Conservation (phyloP, 176 grass and related monocot genomes). For the Triticum turgidum region DNA sequence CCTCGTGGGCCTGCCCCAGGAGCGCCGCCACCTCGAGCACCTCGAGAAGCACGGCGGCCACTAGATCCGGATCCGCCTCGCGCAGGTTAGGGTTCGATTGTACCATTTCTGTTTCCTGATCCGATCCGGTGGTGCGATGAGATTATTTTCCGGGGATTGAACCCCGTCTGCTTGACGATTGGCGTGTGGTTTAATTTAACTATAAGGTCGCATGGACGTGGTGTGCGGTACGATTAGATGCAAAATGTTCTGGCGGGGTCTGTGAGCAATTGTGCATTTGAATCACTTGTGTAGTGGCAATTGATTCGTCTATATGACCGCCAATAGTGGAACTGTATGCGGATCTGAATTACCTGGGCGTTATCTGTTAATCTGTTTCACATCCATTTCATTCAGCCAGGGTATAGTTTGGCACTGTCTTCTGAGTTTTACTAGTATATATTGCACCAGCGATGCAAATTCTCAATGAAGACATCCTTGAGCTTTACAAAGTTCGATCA, state of each 20-base stretch:
- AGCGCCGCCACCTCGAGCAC: conserved; percentile 80
- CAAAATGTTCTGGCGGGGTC: neutral
- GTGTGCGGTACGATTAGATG: neutral
- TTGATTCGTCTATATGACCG: neutral
- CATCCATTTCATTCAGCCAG: neutral
- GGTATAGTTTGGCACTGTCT: too few species aligned
- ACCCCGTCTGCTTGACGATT: neutral
- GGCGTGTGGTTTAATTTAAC: neutral
- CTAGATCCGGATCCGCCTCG: conserved; percentile 27
- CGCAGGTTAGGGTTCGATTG: neutral
- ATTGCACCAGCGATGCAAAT: neutral
- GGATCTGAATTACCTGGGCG: neutral
- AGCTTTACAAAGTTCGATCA: neutral
- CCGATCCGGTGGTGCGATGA: neutral
- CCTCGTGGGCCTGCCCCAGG: conserved; percentile 61
- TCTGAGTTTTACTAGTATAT: too few species aligned
- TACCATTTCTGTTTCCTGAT: neutral
- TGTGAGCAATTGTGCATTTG: neutral
- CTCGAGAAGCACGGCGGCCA: conserved; percentile 68
- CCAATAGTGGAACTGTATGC: neutral
- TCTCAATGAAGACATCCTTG: neutral
- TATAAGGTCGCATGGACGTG: neutral
- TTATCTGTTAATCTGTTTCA: too few species aligned
- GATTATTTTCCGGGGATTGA: neutral
- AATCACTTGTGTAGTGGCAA: neutral